A percentile compares a stretch with the other conserved stretches of the same genome.
Conservation (phyloP, 139 green algal species). For the Yamagishiella unicocca region DNA sequence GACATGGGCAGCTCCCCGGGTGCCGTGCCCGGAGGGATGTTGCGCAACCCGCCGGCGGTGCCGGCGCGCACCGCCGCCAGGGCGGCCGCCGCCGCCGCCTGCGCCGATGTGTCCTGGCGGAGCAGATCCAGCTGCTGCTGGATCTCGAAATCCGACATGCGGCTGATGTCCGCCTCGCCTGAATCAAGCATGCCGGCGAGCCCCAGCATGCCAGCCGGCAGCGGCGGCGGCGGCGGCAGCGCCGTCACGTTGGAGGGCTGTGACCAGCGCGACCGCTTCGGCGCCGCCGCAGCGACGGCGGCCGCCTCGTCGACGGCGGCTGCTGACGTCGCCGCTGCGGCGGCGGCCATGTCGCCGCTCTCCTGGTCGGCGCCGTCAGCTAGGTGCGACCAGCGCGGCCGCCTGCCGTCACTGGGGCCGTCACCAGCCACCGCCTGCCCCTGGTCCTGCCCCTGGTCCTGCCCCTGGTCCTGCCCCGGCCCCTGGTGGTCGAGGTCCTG, state of each 20-base stretch:
- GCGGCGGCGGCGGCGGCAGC: not conserved
- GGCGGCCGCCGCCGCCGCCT: not conserved
- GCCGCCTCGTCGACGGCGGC: not conserved
- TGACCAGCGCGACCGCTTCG: slow-evolving; percentile 36
- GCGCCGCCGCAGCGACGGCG: not conserved
- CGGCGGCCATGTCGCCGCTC: not conserved
- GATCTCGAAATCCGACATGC: slow-evolving; percentile 17
- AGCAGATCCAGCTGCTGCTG: slow-evolving; percentile 38
- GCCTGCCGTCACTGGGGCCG: not conserved
- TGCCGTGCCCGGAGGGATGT: not conserved
- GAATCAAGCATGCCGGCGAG: not conserved
- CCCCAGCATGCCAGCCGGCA: not conserved
- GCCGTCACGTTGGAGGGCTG: not conserved
- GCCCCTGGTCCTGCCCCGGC: no score
- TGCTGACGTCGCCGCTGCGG: not conserved
- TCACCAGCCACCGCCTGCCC: not conserved
- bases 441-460: no score
- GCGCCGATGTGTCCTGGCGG: not conserved
- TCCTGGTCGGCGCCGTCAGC: not conserved
- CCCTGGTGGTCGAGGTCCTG: no score
- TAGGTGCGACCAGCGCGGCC: not conserved
- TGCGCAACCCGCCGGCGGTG: not conserved
- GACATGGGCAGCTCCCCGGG: slow-evolving; percentile 38
- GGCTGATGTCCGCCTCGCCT: slow-evolving; percentile 2
- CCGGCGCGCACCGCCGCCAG: not conserved